These are phyloP conservation scores for Mayamaea pseudoterrestris DNA, from an alignment of 108 stramenopile genomes.

Conservation along the genomic window DNA sequence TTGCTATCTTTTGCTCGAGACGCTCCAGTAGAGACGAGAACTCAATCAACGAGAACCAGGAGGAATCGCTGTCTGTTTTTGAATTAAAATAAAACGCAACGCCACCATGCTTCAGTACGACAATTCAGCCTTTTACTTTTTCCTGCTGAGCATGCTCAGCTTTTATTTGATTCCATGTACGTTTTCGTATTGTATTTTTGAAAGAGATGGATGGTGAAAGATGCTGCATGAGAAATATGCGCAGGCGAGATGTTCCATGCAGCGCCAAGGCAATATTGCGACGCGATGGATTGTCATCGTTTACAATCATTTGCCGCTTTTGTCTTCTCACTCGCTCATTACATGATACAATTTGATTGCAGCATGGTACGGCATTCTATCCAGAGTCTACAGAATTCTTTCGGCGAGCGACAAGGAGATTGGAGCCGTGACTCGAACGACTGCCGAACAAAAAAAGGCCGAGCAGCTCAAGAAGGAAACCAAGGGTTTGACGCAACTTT, in stretches of 20 bases:
- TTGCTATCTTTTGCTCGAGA: too few species aligned
- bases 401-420: constrained; percentile 56
- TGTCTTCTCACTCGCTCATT: too few species aligned
- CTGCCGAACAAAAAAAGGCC: constrained; percentile 79
- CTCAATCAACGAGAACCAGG: too few species aligned
- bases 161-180: constrained; percentile 86
- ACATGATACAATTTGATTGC: too few species aligned
- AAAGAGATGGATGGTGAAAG: neutral
- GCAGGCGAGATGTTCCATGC: constrained; percentile 2
- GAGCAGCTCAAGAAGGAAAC: constrained; percentile 59
- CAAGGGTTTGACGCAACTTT: constrained; percentile 47
- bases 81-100: neutral
- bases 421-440: constrained; percentile 75
- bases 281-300: neutral
- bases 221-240: neutral
- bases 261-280: neutral
- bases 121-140: constrained; percentile 88
- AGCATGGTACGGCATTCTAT: constrained; percentile 76
- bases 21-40: too few species aligned
- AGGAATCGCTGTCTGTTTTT: too few species aligned
- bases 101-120: constrained; percentile 84
- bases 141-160: constrained; percentile 75
- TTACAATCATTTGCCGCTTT: too few species aligned
- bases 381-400: constrained; percentile 38
- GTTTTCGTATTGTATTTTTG: constrained; percentile 10